Evolutionary conservation across 805 yeast species (phyloP).

Genomic region (Kazachstania taianensis): DNA sequence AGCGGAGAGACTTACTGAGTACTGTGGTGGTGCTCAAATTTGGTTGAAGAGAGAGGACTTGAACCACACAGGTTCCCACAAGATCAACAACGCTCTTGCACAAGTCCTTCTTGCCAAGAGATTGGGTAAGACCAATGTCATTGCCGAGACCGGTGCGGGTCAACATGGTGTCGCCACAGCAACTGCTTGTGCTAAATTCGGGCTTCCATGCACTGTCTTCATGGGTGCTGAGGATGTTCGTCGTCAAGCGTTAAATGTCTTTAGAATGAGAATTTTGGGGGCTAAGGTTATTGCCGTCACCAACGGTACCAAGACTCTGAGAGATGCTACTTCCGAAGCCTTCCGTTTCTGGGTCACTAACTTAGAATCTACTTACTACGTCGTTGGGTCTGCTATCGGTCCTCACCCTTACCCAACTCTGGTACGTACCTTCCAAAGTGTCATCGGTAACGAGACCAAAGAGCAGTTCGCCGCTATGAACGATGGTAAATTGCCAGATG

Average conservation of each 20-base stretch:
- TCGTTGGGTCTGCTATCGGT: conserved; percentile 97
- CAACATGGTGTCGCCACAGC: conserved; percentile 93
- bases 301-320: conserved; percentile 88
- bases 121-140: conserved; percentile 64
- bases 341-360: conserved; percentile 92
- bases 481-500: conserved; percentile 79
- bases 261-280: conserved; percentile 93
- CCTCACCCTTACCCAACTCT: conserved; percentile 98
- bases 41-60: conserved; percentile 98
- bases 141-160: conserved; percentile 91
- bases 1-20: conserved; percentile 82
- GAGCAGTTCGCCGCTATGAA: conserved; percentile 76
- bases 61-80: conserved; percentile 84
- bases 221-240: conserved; percentile 99
- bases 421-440: conserved; percentile 96
- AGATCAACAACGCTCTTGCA: conserved; percentile 75
- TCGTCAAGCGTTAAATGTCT: conserved; percentile 95
- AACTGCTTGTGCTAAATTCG: conserved; percentile 87
- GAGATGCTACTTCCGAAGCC: conserved; percentile 98
- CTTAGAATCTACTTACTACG: conserved; percentile 78
- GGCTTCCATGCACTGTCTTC: conserved; percentile 83
- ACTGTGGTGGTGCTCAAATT: conserved; percentile 90
- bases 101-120: conserved; percentile 73
- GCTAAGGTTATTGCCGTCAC: conserved; percentile 91
- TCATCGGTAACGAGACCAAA: conserved; percentile 91